These are phyloP conservation scores for Hibiscus trionum DNA, from an alignment of 345 rosid species.

Conservation along the genomic window DNA sequence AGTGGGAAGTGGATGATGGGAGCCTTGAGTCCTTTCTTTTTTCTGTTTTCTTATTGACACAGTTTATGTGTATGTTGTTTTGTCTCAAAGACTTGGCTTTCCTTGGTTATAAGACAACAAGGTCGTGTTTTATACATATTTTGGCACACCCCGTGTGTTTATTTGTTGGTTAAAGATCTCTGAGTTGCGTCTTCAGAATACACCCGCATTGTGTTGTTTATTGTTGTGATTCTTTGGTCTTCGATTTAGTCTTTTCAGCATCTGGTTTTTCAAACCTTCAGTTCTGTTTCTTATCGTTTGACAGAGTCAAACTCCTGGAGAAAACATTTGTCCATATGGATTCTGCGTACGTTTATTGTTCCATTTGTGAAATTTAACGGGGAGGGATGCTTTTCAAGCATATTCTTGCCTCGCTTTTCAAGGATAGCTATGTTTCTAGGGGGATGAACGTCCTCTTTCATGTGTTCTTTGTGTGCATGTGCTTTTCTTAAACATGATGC, in stretches of 20 bases:
- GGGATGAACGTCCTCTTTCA: constrained; percentile 3
- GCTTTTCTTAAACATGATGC: constrained; percentile 12
- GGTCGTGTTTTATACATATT: constrained; percentile 11
- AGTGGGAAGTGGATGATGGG: constrained; percentile 8
- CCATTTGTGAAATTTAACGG: background rate
- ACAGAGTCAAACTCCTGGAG: constrained; percentile 19
- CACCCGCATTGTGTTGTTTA: constrained; percentile 21
- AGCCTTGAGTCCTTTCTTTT: constrained; percentile 13
- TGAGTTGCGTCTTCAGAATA: background rate
- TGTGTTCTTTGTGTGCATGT: constrained; percentile 18
- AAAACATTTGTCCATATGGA: background rate
- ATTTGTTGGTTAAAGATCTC: background rate
- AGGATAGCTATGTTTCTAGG: background rate
- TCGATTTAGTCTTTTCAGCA: constrained; percentile 2
- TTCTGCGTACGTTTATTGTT: background rate
- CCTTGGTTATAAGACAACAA: constrained; percentile 10
- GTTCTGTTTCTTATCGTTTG: constrained; percentile 22
- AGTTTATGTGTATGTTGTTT: constrained; percentile 44
- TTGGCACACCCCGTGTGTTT: background rate
- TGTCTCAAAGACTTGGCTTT: constrained; percentile 34
- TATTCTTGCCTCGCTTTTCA: background rate
- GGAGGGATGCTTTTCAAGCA: background rate
- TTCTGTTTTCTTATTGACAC: constrained; percentile 18
- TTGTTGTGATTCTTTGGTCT: constrained; percentile 13
- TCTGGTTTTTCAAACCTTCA: constrained; percentile 6